These are phyloP conservation scores for Seiridium unicorne DNA, from an alignment of 2,329 filamentous ascomycete genomes.

Conservation along the genomic window DNA sequence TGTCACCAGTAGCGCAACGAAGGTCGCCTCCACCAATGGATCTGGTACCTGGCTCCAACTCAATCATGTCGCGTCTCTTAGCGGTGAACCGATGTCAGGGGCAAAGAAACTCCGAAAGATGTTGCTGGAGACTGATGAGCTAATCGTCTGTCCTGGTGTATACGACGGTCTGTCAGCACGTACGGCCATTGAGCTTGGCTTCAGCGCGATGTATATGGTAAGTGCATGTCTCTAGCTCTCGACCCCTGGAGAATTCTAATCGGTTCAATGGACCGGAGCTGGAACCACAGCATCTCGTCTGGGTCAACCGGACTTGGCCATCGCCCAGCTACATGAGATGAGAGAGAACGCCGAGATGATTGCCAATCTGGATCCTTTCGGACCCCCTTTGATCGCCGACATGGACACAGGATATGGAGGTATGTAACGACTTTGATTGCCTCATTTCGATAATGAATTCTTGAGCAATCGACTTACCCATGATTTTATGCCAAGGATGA, in stretches of 20 bases:
- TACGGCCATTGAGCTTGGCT: conserved; percentile 45
- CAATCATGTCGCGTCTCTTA: conserved; percentile 16
- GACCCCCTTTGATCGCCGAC: conserved; percentile 48
- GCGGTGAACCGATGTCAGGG: conserved; percentile 23
- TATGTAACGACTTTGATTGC: conserved; percentile 16
- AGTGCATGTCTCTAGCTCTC: conserved; percentile 11
- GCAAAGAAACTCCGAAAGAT: conserved; percentile 31
- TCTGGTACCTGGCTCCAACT: conserved; percentile 14
- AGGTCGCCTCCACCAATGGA: not conserved
- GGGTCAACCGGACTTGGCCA: conserved; percentile 47
- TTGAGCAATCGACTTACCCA: not conserved
- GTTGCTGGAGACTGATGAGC: conserved; percentile 25
- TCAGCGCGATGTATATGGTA: conserved; percentile 51
- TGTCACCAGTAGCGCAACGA: not conserved
- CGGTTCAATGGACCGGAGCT: conserved; percentile 42
- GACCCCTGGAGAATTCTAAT: not conserved
- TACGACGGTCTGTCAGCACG: conserved; percentile 49
- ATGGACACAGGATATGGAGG: conserved; percentile 55
- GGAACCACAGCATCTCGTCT: conserved; percentile 46
- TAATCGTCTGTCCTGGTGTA: conserved; percentile 46
- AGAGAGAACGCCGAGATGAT: conserved; percentile 52
- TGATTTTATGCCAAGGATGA: not conserved
- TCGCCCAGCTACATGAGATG: conserved; percentile 52
- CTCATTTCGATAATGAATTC: not conserved
- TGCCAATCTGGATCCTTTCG: conserved; percentile 44